phyloP scores from a whole-genome alignment of 495 filamentous ascomycete genomes.

The Entonaema liquescens region DNA sequence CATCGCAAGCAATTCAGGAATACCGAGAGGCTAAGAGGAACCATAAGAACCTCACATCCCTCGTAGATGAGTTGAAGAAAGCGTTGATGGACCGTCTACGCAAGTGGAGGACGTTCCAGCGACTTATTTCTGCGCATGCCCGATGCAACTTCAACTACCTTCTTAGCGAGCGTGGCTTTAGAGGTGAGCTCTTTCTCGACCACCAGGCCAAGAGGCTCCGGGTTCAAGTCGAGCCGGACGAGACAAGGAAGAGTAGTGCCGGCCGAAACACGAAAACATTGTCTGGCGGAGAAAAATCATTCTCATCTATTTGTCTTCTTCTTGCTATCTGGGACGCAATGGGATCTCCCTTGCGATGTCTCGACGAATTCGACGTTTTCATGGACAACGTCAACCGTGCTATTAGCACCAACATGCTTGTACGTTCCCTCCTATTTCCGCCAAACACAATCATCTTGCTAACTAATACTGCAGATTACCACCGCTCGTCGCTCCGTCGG shows the following conservation, averaged over 20 bases:
- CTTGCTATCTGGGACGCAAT: slow-evolving; percentile 97
- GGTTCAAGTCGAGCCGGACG: slow-evolving; percentile 84
- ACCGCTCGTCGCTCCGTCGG: slow-evolving; percentile 86
- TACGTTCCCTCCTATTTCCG: slow-evolving; percentile 50
- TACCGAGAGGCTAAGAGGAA: slow-evolving; percentile 51
- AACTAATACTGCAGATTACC: slow-evolving; percentile 65
- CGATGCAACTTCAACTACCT: slow-evolving; percentile 87
- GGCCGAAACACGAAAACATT: slow-evolving; percentile 89
- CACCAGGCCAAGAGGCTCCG: slow-evolving; percentile 77
- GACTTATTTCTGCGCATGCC: slow-evolving; percentile 82
- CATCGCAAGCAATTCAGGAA: slow-evolving; percentile 45
- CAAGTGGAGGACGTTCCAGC: slow-evolving; percentile 83
- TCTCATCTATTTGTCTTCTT: slow-evolving; percentile 93
- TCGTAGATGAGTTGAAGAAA: slow-evolving; percentile 67
- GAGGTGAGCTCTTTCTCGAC: slow-evolving; percentile 80
- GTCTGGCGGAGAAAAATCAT: slow-evolving; percentile 96
- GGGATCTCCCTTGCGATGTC: slow-evolving; percentile 90
- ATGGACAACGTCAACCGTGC: slow-evolving; percentile 98
- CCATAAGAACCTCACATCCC: slow-evolving; percentile 56
- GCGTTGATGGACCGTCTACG: slow-evolving; percentile 74
- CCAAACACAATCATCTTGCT: not conserved
- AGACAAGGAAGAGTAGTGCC: slow-evolving; percentile 66
- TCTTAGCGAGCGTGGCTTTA: slow-evolving; percentile 86
- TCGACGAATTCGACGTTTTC: slow-evolving; percentile 99
- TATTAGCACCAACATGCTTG: slow-evolving; percentile 94